Base-by-base conservation (phyloP, 768 basidiomycete species). In the Phlegmacium glaucopus region DNA sequence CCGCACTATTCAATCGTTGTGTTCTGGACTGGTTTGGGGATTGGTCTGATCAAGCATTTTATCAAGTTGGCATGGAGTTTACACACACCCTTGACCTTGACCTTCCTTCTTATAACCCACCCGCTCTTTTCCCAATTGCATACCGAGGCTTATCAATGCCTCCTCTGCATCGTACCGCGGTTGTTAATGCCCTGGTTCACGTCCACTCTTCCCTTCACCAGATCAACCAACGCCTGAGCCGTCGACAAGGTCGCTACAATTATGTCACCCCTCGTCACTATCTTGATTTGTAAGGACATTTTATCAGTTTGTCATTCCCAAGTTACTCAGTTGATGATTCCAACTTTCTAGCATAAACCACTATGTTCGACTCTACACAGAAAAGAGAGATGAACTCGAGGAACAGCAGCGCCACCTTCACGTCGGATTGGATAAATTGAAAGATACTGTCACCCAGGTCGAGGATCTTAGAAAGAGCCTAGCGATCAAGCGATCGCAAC, bases 21-120 rank as follows among this genome's bases (percentile, higher is more conserved):
- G 96, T 99, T 7, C 76, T 99, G 48, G 95, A 99, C 66, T 99
- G 96, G 96, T 98, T 98, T 58, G 96, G 96, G 22, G 94, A 97
- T 63, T 99, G 96, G 96, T 93, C 94, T 12, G 93, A 96, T 57
- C 94, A 97, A 62, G 94, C 96, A 0, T 90, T 98, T 69, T 98
- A 89, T 63, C 96, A 98, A 74, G 96, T 99, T 50, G 96, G 90
- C 36, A 83, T 89, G 76, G 96, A 98, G 67, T 95, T 99, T 67
- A 98, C 95, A 2, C 81, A 90, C 44, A 87, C 89, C 0, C 78
- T 99, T 54, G 96, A 98, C 66, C 79, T 99, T 53, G 96, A 98
- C 59, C 66, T 91, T 30, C 76, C 89, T 4, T 80, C 84, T 1
- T 98, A 94, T 68, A 74, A 67, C 16, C 82, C 93, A 8, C 90